These are phyloP conservation scores for Sarocladium kiliense DNA, from an alignment of 2,329 filamentous ascomycete genomes.

Conservation along the genomic window DNA sequence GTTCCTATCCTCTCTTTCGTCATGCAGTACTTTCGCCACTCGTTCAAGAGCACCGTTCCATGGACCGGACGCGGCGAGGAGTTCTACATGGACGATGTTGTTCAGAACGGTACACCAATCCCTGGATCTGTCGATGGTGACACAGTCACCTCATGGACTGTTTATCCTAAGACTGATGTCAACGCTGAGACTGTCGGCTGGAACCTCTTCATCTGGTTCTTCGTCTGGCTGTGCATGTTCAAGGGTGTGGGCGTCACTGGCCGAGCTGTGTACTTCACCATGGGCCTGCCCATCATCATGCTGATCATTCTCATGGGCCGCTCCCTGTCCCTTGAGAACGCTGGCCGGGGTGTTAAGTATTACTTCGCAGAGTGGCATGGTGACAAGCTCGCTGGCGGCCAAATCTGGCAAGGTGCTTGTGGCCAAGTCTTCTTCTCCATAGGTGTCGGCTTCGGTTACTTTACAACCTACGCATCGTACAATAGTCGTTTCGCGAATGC, in stretches of 20 bases:
- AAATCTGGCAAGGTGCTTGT: constrained; percentile 46
- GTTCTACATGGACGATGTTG: constrained; percentile 2
- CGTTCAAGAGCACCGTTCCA: constrained; percentile 46
- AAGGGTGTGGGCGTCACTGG: constrained; percentile 49
- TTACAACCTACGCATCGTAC: constrained; percentile 53
- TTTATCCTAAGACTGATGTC: constrained; percentile 18
- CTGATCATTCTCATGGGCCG: constrained; percentile 47
- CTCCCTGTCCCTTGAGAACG: constrained; percentile 44
- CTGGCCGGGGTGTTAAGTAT: constrained; percentile 40
- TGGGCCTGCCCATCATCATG: constrained; percentile 49
- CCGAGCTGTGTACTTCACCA: constrained; percentile 51
- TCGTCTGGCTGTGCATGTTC: constrained; percentile 53
- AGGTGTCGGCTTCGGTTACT: constrained; percentile 53
- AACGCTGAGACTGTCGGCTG: constrained; percentile 49
- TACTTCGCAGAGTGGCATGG: constrained; percentile 33
- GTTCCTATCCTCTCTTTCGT: constrained; percentile 50
- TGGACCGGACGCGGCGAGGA: constrained; percentile 33
- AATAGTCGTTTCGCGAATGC: constrained; percentile 53
- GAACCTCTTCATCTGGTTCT: constrained; percentile 49
- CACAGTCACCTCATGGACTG: constrained; percentile 25
- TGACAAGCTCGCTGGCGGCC: constrained; percentile 28
- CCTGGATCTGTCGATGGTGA: background rate
- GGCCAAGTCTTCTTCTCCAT: constrained; percentile 40
- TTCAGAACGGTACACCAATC: background rate
- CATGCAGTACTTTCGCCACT: constrained; percentile 50